Conservation (phyloP, 139 green algal species). For the Haematococcus sp. region DNA sequence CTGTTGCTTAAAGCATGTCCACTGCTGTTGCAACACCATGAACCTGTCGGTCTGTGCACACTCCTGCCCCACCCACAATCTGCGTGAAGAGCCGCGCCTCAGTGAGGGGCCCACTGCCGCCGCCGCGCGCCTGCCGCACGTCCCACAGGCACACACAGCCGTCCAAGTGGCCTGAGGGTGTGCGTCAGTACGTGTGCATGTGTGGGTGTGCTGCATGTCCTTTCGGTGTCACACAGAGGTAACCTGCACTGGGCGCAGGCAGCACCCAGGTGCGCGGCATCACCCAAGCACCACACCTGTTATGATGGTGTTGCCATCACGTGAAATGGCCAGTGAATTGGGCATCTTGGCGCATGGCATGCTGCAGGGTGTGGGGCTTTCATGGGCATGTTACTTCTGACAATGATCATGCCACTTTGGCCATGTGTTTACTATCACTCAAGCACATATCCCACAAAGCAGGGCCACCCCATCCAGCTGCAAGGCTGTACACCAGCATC, state of each 20-base stretch:
- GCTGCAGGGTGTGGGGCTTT: no score
- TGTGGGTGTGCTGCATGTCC: not conserved
- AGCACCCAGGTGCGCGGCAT: no score
- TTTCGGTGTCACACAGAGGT: not conserved
- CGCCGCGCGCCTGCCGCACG: slow-evolving; percentile 39
- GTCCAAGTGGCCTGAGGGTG: slow-evolving; percentile 61
- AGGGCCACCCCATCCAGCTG: no score
- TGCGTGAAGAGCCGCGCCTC: not conserved
- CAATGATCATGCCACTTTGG: no score
- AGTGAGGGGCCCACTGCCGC: slow-evolving; percentile 14
- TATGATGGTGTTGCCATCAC: slow-evolving; percentile 46
- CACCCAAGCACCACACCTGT: slow-evolving; percentile 33
- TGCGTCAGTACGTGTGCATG: not conserved
- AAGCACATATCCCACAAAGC: no score
- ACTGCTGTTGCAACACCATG: no score
- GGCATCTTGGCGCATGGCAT: slow-evolving; percentile 57
- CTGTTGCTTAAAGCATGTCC: no score
- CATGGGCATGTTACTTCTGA: no score
- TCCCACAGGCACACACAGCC: slow-evolving; percentile 75
- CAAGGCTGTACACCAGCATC: no score
- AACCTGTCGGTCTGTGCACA: no score
- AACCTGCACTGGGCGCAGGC: no score
- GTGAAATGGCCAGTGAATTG: slow-evolving; percentile 39
- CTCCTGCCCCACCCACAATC: not conserved
- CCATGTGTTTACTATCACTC: no score